Conservation (phyloP, 2,329 filamentous ascomycete species). For the Teratosphaeria nubilosa region DNA sequence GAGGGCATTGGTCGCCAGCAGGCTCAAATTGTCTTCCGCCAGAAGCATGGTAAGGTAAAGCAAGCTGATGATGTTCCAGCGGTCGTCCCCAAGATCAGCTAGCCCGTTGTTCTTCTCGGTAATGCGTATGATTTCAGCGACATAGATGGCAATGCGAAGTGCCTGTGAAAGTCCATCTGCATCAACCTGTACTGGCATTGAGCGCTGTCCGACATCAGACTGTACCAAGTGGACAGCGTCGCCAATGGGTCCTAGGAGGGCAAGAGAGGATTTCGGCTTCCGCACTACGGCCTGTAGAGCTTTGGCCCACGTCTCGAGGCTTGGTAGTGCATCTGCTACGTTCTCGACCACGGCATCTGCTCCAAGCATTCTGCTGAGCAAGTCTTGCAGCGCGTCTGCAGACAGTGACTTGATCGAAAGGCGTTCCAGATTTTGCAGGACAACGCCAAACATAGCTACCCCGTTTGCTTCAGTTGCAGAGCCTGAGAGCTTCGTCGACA, state of each 20-base stretch:
- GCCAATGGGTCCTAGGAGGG: slow-evolving; percentile 62
- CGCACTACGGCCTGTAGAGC: slow-evolving; percentile 50
- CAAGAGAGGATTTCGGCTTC: slow-evolving; percentile 52
- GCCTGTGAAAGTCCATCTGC: slow-evolving; percentile 60
- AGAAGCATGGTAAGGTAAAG: slow-evolving; percentile 47
- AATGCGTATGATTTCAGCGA: slow-evolving; percentile 28
- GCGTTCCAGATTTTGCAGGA: slow-evolving; percentile 41
- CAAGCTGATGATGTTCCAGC: slow-evolving; percentile 37
- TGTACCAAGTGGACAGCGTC: slow-evolving; percentile 58
- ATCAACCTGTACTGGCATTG: slow-evolving; percentile 37
- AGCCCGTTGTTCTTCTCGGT: slow-evolving; percentile 18
- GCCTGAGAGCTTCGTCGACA: slow-evolving; percentile 18
- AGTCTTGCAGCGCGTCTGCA: slow-evolving; percentile 46
- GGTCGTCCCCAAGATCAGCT: slow-evolving; percentile 6
- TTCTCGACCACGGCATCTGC: slow-evolving; percentile 12
- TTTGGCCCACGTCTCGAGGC: slow-evolving; percentile 49
- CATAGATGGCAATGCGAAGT: slow-evolving; percentile 65
- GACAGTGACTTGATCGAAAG: slow-evolving; percentile 35
- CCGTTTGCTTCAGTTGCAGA: slow-evolving; percentile 7
- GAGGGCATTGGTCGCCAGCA: slow-evolving; percentile 45
- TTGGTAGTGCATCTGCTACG: slow-evolving; percentile 18
- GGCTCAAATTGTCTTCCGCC: slow-evolving; percentile 49
- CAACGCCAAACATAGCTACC: slow-evolving; percentile 35
- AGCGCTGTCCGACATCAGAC: slow-evolving; percentile 10
- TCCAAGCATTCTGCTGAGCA: slow-evolving; percentile 41